These are phyloP conservation scores for Mucor irregularis DNA, from an alignment of 371 early-diverging fungal species.

Conservation along the genomic window DNA sequence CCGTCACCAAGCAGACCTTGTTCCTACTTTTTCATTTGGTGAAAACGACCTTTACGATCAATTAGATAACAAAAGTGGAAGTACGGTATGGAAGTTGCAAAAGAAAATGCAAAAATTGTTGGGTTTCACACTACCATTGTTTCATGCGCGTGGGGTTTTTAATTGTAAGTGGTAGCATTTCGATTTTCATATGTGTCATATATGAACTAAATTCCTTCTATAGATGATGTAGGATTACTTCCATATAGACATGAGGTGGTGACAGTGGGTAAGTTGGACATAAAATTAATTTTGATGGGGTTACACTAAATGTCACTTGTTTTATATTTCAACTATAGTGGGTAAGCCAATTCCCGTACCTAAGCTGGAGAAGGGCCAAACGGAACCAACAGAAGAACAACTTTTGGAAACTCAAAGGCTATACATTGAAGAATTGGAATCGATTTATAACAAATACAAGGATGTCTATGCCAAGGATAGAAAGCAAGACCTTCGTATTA, in stretches of 20 bases:
- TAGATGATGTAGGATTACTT: slow-evolving; percentile 52
- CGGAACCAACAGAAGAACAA: slow-evolving; percentile 60
- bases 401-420: slow-evolving; percentile 54
- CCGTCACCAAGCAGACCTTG: slow-evolving; percentile 59
- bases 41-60: slow-evolving; percentile 77
- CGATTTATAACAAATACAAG: slow-evolving; percentile 67
- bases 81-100: slow-evolving; percentile 52
- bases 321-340: too few species aligned
- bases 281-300: neutral
- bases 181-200: neutral
- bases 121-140: slow-evolving; percentile 67
- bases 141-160: slow-evolving; percentile 69
- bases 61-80: slow-evolving; percentile 43
- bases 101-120: slow-evolving; percentile 51
- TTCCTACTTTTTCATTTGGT: slow-evolving; percentile 77
- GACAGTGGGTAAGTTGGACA: slow-evolving; percentile 38
- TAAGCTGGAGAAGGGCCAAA: slow-evolving; percentile 37
- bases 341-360: slow-evolving; percentile 67
- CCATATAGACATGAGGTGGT: slow-evolving; percentile 52
- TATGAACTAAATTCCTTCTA: neutral
- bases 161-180: slow-evolving; percentile 45
- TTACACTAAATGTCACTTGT: slow-evolving; percentile 3
- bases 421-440: slow-evolving; percentile 62
- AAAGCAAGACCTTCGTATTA: slow-evolving; percentile 38
- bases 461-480: slow-evolving; percentile 65